Base-by-base conservation (phyloP, 768 basidiomycete genomes). In the Xerocomellus intermedius region DNA sequence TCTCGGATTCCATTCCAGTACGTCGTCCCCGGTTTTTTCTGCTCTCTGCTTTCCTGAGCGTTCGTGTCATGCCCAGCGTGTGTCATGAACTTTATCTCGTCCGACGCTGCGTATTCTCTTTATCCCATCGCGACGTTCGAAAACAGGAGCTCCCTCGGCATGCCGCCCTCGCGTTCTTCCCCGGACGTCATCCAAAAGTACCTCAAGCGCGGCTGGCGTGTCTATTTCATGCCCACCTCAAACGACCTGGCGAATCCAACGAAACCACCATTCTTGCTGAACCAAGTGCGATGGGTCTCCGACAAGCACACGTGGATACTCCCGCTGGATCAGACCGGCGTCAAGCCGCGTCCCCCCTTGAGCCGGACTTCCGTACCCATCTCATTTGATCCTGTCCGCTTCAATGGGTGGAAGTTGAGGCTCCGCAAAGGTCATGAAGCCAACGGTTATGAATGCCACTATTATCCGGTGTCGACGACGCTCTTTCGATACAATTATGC, bases 1-100 rank as follows among this genome's bases (percentile, higher is more conserved):
- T n/a, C 50, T 82, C 2, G 59, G 60, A 8, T 82, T 81, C 50
- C 81, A 82, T 52, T 78, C 76, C 0, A 79, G 80, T 82, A 38
- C 26, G 78, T 66, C 13, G 0, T 28, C 13, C 17, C 19, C 26
- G 16, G 5, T 38, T 39, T 19, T 38, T 39, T 19, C 50, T 30
- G 30, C 30, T 30, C 30, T 30, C 30, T 10, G 26, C 9, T 9
- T 2, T 10, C 1, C 30, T 30, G 9, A 10, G 9, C 10, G n/a
- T n/a, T n/a, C n/a, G n/a, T n/a, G n/a, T 36, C 26, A 7, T 13
- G 3, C 22, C 19, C n/a, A 59, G 59, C 54, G 19, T 56, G 48
- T 5, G 59, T 60, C 19, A 60, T 61, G 59, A 81, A 81, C 53
- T 52, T 79, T 1, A 77, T 81, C 54, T 67, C 74, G 0, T 72